Conservation (phyloP, 345 rosid genomes). For the Salix dunnii region DNA sequence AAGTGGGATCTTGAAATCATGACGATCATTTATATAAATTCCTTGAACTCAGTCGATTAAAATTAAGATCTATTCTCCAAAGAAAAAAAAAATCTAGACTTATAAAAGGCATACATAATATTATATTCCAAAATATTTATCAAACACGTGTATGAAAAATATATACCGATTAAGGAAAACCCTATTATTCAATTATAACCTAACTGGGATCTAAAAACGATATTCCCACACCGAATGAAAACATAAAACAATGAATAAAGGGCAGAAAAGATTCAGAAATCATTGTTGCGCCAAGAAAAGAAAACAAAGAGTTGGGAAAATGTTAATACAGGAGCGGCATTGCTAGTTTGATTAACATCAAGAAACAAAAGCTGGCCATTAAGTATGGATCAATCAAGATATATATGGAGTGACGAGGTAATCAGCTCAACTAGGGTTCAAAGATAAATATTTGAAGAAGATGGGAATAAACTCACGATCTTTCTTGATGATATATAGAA, state of each 20-base stretch:
- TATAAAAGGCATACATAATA: background rate
- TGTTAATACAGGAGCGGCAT: background rate
- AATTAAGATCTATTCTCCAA: background rate
- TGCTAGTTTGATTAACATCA: background rate
- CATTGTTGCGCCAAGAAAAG: background rate
- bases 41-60: slow-evolving; percentile 11
- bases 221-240: background rate
- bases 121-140: background rate
- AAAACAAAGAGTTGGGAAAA: background rate
- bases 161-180: background rate
- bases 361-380: background rate
- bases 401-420: background rate
- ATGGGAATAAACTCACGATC: background rate
- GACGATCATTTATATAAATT: slow-evolving; percentile 12
- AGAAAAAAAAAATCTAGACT: background rate
- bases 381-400: background rate
- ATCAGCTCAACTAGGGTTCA: slow-evolving; percentile 2
- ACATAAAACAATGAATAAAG: background rate
- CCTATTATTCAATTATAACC: background rate
- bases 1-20: slow-evolving; percentile 31
- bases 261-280: background rate
- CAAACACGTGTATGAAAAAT: background rate
- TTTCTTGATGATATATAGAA: background rate
- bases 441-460: background rate
- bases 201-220: background rate